Base-by-base conservation (phyloP, 2,329 filamentous ascomycete genomes). In the Talaromyces piceae region DNA sequence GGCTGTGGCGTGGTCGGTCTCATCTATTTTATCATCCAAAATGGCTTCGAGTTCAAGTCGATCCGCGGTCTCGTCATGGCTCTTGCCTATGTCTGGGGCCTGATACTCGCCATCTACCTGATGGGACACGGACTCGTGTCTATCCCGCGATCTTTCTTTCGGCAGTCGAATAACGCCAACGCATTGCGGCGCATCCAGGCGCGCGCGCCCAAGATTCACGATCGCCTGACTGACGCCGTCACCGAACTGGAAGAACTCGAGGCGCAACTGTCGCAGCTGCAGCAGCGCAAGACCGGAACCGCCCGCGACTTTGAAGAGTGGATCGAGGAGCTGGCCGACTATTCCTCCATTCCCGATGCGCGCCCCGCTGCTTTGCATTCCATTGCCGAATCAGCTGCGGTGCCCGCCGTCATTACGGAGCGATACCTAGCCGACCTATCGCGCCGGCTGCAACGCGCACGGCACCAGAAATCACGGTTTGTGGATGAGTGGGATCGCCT, bases 71-170 rank as follows among this genome's bases (percentile, higher is more conserved):
- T 94, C 37, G 78, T 95, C 57, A 95, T 98, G 88, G 91, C 93
- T 12, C 75, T 97, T 54, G 88, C 91, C 31, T 98, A 98, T 68
- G 88, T 89, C 54, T 97, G 91, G 87, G 90, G 91, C 61, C 73
- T 98, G 60, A 77, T 91, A 4, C 77, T 97, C 48, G 93, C 91
- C 43, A 95, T 98, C 56, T 97, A 95, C 63, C 77, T 98, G 37
- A 97, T 98, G 91, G 93, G 93, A 5, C 93, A 98, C 68, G 93
- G 93, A 6, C 77, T 98, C 23, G 93, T 98, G 27, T 87, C 91
- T 1, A 87, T 98, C 52, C 93, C 93, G 1, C 79, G 91, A 57
- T 81, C 81, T 31, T 74, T 98, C 13, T 86, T 93, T 61, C 82
- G 86, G 53, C 86, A 88, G 63, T 86, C 90, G 27, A 89, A 84